Evolutionary conservation across 768 basidiomycete species (phyloP).

Genomic region (Tulasnella sp.): DNA sequence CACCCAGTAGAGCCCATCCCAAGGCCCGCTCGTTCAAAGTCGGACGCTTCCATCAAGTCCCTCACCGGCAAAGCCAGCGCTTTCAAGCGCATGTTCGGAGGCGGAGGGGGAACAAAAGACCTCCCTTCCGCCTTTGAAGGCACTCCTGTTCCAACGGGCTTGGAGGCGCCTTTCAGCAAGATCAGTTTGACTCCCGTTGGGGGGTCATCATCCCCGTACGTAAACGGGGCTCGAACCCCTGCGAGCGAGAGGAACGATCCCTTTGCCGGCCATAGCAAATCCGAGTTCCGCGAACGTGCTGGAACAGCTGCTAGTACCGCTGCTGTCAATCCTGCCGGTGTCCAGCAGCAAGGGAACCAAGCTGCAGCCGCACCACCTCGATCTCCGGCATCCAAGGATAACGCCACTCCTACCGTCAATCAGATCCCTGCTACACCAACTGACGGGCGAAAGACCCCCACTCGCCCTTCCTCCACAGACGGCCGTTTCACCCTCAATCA

Average conservation of each 20-base stretch:
- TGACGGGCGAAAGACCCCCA: slow-evolving; percentile 13
- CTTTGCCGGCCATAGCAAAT: not conserved
- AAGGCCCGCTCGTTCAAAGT: slow-evolving; percentile 12
- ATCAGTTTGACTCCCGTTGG: not conserved
- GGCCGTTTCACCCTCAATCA: slow-evolving; percentile 76
- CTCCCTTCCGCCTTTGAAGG: not conserved
- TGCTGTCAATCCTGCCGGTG: not conserved
- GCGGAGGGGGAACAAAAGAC: not conserved
- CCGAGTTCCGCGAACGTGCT: slow-evolving; percentile 4
- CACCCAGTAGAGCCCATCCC: slow-evolving; percentile 7
- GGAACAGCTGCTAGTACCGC: not conserved
- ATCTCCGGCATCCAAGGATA: slow-evolving; percentile 5
- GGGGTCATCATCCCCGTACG: not conserved
- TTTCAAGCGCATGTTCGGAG: slow-evolving; percentile 21
- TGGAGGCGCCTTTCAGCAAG: not conserved
- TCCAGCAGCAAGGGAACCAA: not conserved
- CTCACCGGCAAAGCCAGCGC: slow-evolving; percentile 7
- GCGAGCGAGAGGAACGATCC: slow-evolving; percentile 7
- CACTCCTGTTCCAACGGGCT: not conserved
- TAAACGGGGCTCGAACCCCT: slow-evolving; percentile 1
- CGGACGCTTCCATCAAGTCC: slow-evolving; percentile 14
- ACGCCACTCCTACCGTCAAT: not conserved
- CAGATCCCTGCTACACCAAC: not conserved
- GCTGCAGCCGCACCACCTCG: slow-evolving; percentile 7
- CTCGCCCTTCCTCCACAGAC: slow-evolving; percentile 4